Conservation (phyloP, 768 basidiomycete species). For the Russula vinacea region DNA sequence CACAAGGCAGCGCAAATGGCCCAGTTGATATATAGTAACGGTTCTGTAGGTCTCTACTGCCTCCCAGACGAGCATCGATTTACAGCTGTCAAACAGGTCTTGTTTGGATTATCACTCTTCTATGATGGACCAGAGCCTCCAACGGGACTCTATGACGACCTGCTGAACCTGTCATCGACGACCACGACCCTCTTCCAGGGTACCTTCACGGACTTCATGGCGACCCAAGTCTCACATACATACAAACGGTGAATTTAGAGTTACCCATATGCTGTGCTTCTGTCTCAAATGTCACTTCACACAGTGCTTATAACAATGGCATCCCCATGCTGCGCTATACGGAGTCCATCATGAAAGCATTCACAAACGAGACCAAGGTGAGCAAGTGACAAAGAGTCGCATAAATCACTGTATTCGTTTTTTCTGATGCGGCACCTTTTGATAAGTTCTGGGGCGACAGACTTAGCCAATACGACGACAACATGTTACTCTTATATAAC, state of each 20-base stretch:
- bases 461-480: too few relatives aligned
- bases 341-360: not conserved
- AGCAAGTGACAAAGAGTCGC: not conserved
- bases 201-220: constrained; percentile 38
- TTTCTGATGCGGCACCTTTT: too few relatives aligned
- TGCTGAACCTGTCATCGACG: constrained; percentile 42
- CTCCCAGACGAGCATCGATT: constrained; percentile 6
- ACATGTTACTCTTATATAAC: too few relatives aligned
- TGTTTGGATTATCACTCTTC: constrained; percentile 39
- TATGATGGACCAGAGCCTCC: constrained; percentile 53
- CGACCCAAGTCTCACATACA: constrained; percentile 35
- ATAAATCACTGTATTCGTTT: too few relatives aligned
- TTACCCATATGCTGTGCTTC: too few relatives aligned
- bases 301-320: constrained; percentile 1
- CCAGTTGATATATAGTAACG: constrained; percentile 1
- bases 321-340: constrained; percentile 13
- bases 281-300: constrained; percentile 20
- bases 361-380: constrained; percentile 16
- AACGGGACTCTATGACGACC: constrained; percentile 46
- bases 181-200: constrained; percentile 38
- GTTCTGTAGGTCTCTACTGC: constrained; percentile 38
- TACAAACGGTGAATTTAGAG: constrained; percentile 21
- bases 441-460: too few relatives aligned
- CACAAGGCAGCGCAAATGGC: constrained; percentile 10
- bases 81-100: constrained; percentile 32